Percentiles rank a stretch among this genome's conserved stretches.
Evolutionary conservation across 139 green algal genomes (phyloP).

Genomic region (Trebouxia sp.): DNA sequence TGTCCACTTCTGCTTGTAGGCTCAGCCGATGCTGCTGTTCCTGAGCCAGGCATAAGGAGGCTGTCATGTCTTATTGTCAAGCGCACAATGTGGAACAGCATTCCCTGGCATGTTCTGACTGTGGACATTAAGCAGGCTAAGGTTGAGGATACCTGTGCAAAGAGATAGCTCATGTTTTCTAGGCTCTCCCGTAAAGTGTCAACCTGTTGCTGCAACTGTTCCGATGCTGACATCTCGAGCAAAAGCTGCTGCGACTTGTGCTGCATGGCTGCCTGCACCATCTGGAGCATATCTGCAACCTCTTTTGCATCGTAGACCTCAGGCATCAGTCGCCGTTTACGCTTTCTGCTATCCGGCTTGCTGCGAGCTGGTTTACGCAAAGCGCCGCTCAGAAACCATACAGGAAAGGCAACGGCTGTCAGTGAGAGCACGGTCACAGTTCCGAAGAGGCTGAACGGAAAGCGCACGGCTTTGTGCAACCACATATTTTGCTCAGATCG

Average conservation of each 20-base stretch:
- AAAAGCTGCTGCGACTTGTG: conserved; percentile 9
- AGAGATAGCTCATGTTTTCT: conserved; percentile 8
- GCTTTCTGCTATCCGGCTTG: too few species aligned
- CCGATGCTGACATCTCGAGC: background rate
- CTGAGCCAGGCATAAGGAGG: background rate
- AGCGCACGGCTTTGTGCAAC: conserved; percentile 4
- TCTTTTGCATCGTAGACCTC: background rate
- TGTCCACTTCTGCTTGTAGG: conserved; percentile 10
- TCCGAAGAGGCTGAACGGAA: background rate
- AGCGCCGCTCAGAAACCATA: background rate
- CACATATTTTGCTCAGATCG: background rate
- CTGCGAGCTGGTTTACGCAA: background rate
- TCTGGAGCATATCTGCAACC: background rate
- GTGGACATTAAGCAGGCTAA: background rate
- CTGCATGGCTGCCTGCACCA: background rate
- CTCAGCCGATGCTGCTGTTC: conserved; percentile 10
- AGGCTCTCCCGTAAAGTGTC: conserved; percentile 5
- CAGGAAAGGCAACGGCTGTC: background rate
- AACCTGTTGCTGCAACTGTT: background rate
- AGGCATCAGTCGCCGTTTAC: background rate
- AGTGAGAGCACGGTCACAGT: background rate
- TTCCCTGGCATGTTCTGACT: background rate
- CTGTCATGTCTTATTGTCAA: background rate
- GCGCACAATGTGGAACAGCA: background rate
- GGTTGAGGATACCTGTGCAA: background rate